These are phyloP conservation scores for Pseudoperonospora humuli DNA, from an alignment of 352 stramenopile species.

Conservation along the genomic window DNA sequence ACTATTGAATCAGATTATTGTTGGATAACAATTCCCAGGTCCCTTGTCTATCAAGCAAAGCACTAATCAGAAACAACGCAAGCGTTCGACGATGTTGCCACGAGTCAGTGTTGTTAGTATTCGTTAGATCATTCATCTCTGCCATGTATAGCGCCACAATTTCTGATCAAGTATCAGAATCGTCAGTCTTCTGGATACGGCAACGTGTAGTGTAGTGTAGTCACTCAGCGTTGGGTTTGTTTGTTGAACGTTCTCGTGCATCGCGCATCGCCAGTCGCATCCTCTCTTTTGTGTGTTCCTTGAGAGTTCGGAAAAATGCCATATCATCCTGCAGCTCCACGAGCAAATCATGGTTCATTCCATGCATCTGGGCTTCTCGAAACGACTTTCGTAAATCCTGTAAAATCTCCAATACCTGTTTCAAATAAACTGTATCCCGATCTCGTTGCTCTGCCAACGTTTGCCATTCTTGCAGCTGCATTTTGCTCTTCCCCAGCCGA, in stretches of 20 bases:
- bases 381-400: conserved; percentile 40
- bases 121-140: not conserved
- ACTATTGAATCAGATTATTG: conserved; percentile 12
- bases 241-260: conserved; percentile 15
- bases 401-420: conserved; percentile 47
- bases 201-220: no score
- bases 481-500: conserved; percentile 53
- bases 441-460: conserved; percentile 48
- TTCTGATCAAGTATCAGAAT: not conserved
- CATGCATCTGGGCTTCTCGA: conserved; percentile 39
- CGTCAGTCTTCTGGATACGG: no score
- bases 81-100: not conserved
- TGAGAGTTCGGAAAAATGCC: conserved; percentile 59
- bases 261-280: conserved; percentile 60
- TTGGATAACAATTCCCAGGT: not conserved
- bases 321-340: conserved; percentile 64
- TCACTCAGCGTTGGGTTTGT: conserved; percentile 23
- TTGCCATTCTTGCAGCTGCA: conserved; percentile 56
- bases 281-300: conserved; percentile 59
- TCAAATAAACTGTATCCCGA: conserved; percentile 56
- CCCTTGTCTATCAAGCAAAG: conserved; percentile 1
- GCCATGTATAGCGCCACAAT: no score
- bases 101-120: not conserved
- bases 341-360: conserved; percentile 47
- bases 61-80: not conserved